phyloP scores from a whole-genome alignment of 768 basidiomycete genomes.

The Boletus patriciae region DNA sequence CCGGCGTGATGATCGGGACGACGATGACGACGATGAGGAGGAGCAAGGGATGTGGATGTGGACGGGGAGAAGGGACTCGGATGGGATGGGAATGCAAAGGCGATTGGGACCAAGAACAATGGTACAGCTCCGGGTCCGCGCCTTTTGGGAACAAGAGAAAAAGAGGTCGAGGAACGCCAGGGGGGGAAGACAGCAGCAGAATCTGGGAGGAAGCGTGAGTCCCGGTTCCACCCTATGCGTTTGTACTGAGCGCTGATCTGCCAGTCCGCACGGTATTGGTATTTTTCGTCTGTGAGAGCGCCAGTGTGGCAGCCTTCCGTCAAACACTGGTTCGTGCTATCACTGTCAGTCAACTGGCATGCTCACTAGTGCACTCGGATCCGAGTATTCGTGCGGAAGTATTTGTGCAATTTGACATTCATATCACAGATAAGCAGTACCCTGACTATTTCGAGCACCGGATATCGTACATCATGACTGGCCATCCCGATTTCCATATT shows the following conservation, averaged over 20 bases:
- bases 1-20: conserved; percentile 60
- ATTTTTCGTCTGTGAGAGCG: no score
- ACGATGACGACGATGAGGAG: conserved; percentile 43
- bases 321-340: no score
- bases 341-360: no score
- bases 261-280: conserved; percentile 4
- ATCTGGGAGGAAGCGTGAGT: conserved; percentile 76
- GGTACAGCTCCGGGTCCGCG: neutral
- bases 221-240: neutral
- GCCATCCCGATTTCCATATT: conserved; percentile 41
- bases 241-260: conserved; percentile 18
- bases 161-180: no score
- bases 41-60: neutral
- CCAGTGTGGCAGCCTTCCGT: no score
- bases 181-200: conserved; percentile 39
- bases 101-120: neutral
- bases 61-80: no score
- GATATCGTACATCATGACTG: conserved; percentile 31
- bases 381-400: no score
- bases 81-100: neutral
- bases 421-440: no score
- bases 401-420: no score
- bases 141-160: neutral
- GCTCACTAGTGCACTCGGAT: no score
- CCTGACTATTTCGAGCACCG: neutral